A percentile compares a stretch with the other conserved stretches of the same genome.
These are phyloP conservation scores for Ophiostoma pallidulum DNA, from an alignment of 2,329 filamentous ascomycete genomes.

Conservation along the genomic window DNA sequence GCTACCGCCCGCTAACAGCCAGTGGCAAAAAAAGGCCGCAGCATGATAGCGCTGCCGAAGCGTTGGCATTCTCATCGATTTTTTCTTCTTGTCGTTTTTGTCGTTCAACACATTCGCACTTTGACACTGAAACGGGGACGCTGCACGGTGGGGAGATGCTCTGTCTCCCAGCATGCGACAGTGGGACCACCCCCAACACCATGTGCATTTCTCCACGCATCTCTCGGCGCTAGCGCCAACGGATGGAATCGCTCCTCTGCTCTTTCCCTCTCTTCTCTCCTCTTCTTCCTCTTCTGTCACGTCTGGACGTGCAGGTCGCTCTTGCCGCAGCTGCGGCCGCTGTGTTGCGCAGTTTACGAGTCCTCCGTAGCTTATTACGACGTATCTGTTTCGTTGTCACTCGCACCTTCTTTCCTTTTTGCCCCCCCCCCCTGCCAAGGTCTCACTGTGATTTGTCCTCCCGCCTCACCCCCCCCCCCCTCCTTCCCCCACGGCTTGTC, in stretches of 20 bases:
- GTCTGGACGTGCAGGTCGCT: too few relatives aligned
- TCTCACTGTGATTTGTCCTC: background rate
- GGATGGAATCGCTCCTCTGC: background rate
- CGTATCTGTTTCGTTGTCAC: background rate
- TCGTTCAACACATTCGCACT: too few relatives aligned
- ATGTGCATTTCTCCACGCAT: too few relatives aligned
- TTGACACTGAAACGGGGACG: background rate
- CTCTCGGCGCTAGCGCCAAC: too few relatives aligned
- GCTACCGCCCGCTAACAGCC: conserved; percentile 5
- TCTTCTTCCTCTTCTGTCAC: background rate
- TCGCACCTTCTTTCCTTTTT: background rate
- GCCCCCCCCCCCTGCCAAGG: background rate
- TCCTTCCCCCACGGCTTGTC: background rate
- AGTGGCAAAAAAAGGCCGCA: conserved; percentile 6
- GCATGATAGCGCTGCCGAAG: background rate
- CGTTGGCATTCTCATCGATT: background rate
- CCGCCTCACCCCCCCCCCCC: conserved; percentile 1
- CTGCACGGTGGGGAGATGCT: conserved; percentile 1
- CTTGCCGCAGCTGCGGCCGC: background rate
- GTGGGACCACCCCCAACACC: conserved; percentile 3
- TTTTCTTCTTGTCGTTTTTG: too few relatives aligned
- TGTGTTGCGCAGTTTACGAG: too few relatives aligned
- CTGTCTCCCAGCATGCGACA: conserved; percentile 1
- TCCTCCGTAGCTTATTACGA: background rate
- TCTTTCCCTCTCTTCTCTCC: background rate